A percentile compares a stretch with the other conserved stretches of the same genome.
Conservation (phyloP, 75 land plant genomes). For the Larix kaempferi region DNA sequence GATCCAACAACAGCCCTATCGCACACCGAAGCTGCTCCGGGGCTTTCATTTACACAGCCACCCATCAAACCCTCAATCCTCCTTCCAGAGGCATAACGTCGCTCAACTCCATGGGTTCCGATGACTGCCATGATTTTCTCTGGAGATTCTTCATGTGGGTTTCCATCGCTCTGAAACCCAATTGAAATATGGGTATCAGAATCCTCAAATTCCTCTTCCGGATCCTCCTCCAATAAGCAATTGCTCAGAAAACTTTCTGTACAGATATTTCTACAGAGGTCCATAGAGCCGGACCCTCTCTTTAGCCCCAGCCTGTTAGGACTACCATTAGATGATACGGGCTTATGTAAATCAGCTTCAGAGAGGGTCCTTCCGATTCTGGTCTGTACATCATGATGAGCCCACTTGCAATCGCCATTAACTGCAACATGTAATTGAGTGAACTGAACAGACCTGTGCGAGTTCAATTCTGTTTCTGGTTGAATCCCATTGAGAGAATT, state of each 20-base stretch:
- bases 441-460: neutral
- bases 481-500: slow-evolving; percentile 16
- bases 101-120: neutral
- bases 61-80: too few species aligned
- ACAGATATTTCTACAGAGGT: neutral
- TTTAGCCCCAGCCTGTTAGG: neutral
- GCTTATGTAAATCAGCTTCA: slow-evolving; percentile 9
- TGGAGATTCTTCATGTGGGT: neutral
- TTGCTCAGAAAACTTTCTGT: neutral
- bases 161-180: neutral
- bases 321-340: neutral
- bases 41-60: neutral
- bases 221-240: slow-evolving; percentile 4
- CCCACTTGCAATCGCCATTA: neutral
- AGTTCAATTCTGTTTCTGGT: slow-evolving; percentile 8
- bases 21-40: neutral
- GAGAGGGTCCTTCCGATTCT: slow-evolving; percentile 12
- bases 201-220: neutral
- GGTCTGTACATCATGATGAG: neutral
- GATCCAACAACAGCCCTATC: neutral
- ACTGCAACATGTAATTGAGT: neutral
- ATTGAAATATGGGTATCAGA: slow-evolving; percentile 5
- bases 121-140: neutral
- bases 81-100: neutral
- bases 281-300: neutral